These are phyloP conservation scores for Leccinum ochraceum DNA, from an alignment of 768 basidiomycete genomes.

Conservation along the genomic window DNA sequence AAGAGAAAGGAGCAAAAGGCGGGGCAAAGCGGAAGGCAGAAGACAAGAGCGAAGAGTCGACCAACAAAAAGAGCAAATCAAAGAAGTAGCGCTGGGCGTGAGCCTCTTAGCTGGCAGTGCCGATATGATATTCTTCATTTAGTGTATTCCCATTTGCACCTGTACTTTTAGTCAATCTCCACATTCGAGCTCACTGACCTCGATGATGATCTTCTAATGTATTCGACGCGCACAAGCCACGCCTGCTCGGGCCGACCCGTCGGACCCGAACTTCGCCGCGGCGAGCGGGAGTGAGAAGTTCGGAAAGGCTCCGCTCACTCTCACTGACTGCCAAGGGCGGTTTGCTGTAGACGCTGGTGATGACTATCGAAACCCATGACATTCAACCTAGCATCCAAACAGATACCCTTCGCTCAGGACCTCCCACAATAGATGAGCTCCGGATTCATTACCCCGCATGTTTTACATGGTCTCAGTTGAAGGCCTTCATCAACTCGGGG, in stretches of 20 bases:
- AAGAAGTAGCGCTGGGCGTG: conserved; percentile 34
- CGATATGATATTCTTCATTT: conserved; percentile 5
- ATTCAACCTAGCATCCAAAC: not conserved
- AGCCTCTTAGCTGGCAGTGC: not conserved
- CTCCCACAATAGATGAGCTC: conserved; percentile 69
- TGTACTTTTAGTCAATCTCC: conserved; percentile 16
- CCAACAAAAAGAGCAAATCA: conserved; percentile 43
- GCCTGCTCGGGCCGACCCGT: not conserved
- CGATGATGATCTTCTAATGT: not conserved
- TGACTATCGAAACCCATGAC: conserved; percentile 20
- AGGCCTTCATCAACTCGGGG: conserved; percentile 80
- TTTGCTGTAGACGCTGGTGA: conserved; percentile 2
- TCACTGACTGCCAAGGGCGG: not conserved
- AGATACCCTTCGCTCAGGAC: conserved; percentile 54
- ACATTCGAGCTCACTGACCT: not conserved
- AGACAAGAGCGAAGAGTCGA: conserved; percentile 33
- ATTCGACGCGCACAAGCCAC: not conserved
- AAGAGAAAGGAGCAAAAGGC: conserved; percentile 15
- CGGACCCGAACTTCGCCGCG: not conserved
- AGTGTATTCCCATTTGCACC: conserved; percentile 9
- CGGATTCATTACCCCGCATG: conserved; percentile 67
- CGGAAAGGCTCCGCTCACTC: not conserved
- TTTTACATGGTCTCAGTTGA: conserved; percentile 76
- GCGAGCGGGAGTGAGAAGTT: not conserved
- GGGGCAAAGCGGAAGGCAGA: conserved; percentile 32